Evolutionary conservation across 371 early-diverging fungal species (phyloP).

Genomic region (Parasitella parasitica): DNA sequence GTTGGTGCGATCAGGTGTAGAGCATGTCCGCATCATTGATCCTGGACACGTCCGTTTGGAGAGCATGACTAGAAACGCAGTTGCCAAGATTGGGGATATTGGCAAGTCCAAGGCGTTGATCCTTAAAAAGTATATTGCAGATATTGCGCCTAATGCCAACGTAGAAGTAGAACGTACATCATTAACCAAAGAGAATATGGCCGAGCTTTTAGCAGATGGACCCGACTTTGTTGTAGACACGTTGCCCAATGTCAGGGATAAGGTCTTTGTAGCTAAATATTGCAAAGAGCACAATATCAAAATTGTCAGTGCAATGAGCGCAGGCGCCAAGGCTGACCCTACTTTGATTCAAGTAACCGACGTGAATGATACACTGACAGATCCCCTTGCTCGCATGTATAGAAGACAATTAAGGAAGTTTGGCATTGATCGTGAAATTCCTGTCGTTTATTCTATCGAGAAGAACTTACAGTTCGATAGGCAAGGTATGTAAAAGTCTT

Average conservation of each 20-base stretch:
- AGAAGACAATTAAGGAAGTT: constrained; percentile 69
- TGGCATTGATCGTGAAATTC: constrained; percentile 74
- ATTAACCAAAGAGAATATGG: constrained; percentile 64
- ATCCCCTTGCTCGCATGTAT: constrained; percentile 87
- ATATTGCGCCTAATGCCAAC: constrained; percentile 75
- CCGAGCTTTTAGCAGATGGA: constrained; percentile 59
- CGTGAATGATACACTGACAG: constrained; percentile 85
- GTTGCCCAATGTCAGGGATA: constrained; percentile 89
- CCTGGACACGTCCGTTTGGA: constrained; percentile 88
- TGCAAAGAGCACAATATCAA: constrained; percentile 71
- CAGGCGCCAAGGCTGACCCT: constrained; percentile 93
- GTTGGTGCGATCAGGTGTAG: constrained; percentile 89
- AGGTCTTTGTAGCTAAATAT: constrained; percentile 80
- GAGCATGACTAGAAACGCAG: constrained; percentile 86
- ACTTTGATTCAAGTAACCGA: constrained; percentile 91
- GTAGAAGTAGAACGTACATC: constrained; percentile 74
- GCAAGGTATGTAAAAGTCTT: not conserved
- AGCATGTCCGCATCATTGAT: constrained; percentile 84
- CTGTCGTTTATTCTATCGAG: constrained; percentile 91
- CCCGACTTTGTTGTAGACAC: constrained; percentile 83
- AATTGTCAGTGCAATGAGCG: constrained; percentile 88
- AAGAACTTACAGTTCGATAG: constrained; percentile 54
- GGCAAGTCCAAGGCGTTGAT: constrained; percentile 82
- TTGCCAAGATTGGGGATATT: constrained; percentile 82
- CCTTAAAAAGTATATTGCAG: constrained; percentile 65